Base-by-base conservation (phyloP, 2,329 filamentous ascomycete species). In the Aspergillus sp. region DNA sequence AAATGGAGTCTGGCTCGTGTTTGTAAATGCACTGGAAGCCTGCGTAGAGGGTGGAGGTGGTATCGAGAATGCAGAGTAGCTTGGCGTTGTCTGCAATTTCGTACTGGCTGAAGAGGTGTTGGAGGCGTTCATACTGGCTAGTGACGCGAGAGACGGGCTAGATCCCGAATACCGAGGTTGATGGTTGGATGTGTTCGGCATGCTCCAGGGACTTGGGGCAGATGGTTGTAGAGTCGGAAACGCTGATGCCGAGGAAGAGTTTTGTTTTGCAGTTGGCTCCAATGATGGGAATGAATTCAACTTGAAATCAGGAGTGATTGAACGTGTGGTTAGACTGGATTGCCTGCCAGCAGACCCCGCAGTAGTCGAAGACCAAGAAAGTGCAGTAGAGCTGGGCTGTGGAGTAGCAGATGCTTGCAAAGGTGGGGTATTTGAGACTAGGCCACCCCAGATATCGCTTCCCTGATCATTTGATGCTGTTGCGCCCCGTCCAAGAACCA, bases 401-500 rank as follows among this genome's bases (percentile, higher is more conserved):
- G 55, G 61, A 48, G 62, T 62, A 52, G 65, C 62, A 50, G 65
- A 62, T 44, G 57, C 56, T 51, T 68, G 71, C 9, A 66, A 61
- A 43, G 71, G 61, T 49, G 71, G 48, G 52, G 63, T 65, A 63
- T 66, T 70, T 59, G 67, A 67, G 60, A 65, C 71, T 65, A 70
- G 64, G 14, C 58, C 65, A 51, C 67, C 68, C 72, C 72, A 75
- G 15, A 68, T 60, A 55, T 72, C 68, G 14, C 61, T 68, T 53
- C 72, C 70, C 24, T 68, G 69, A 50, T 61, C 64, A 55, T 65
- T 69, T n/a, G 69, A 74, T 27, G 69, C 75, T 47, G 81, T 60
- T 5, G 62, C 15, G 7, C 60, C 78, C 56, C 84, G 86, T 8
- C 93, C 93, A 68, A 96, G 91, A 52, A 99, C 93, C 2, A 99